These are phyloP conservation scores for Glycine latifolia DNA, from an alignment of 306 rosid species.

Conservation along the genomic window DNA sequence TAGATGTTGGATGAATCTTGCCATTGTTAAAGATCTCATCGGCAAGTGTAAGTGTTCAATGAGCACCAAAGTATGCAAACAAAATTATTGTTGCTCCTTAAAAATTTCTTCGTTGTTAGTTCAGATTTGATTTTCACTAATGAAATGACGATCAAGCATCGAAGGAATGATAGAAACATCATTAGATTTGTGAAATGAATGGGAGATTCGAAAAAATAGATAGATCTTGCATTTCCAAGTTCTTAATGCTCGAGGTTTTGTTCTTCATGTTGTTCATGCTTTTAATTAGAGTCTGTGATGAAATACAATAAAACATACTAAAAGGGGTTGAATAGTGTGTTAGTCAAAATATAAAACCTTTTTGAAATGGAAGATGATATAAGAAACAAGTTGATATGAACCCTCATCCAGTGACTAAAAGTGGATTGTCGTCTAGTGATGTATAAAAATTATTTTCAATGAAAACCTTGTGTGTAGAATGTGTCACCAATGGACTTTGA, in stretches of 20 bases:
- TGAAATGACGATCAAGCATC: not conserved
- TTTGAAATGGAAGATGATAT: no score
- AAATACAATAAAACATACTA: no score
- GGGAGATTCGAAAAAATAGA: not conserved
- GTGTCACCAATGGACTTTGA: no score
- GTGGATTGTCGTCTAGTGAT: no score
- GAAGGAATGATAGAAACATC: not conserved
- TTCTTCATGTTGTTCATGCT: not conserved
- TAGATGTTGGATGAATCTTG: constrained; percentile 56
- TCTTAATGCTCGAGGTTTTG: not conserved
- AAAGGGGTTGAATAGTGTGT: no score
- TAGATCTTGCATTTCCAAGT: constrained; percentile 1
- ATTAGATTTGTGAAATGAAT: not conserved
- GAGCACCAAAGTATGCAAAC: constrained; percentile 26
- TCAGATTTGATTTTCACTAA: not conserved
- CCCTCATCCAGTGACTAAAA: no score
- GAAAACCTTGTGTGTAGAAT: no score
- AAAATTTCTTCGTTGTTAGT: not conserved
- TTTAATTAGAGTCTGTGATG: no score
- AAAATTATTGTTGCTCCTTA: not conserved
- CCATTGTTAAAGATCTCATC: constrained; percentile 68
- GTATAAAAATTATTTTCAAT: no score
- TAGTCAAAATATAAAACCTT: no score
- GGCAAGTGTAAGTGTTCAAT: constrained; percentile 54
- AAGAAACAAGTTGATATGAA: no score